Base-by-base conservation (phyloP, 495 filamentous ascomycete species). In the Penicillium soppii region DNA sequence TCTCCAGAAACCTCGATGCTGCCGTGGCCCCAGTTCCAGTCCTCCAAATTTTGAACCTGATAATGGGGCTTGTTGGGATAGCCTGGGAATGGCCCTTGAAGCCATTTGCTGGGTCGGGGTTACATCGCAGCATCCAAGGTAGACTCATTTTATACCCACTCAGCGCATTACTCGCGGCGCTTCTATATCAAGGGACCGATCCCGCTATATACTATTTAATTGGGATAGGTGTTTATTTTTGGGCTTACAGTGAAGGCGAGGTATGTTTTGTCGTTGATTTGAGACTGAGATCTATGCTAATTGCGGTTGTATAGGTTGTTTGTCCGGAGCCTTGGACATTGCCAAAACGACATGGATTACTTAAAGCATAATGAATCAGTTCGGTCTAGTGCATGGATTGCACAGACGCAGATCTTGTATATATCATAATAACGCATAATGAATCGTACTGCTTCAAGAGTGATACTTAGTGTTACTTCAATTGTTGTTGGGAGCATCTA, bases 231-330 rank as follows among this genome's bases (percentile, higher is more conserved):
- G 87, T 91, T 4, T 99, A 96, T 64, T 97, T 97, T 61, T 97
- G 94, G 91, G 95, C 89, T 0, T 97, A 92, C 59, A 91, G 84
- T 55, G 94, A 97, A 73, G 95, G 95, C 67, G 95, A 99, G 87
- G 91, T 96, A 67, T 58, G 86, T 70, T 45, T 1, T 37, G 15
- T n/a, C 16, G 12, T 7, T 8, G 38, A 7, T 27, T 4, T 4
- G 6, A 32, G 17, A 23, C 8, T 22, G 5, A 45, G 26, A 21
- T 20, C 5, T 7, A 41, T 49, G 43, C 58, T 66, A 43, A 71
- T 42, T 1, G n/a, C 17, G 7, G 22, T 16, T 46, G 27, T 40
- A 8, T 44, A 80, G 78, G 57, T 79, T 32, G 79, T 85, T 0
- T 83, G 80, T 66, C 67, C 77, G 3, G 69, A 74, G 48, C 81